Evolutionary conservation across 305 asterid genomes (phyloP).

Genomic region (Rubia balearica): DNA sequence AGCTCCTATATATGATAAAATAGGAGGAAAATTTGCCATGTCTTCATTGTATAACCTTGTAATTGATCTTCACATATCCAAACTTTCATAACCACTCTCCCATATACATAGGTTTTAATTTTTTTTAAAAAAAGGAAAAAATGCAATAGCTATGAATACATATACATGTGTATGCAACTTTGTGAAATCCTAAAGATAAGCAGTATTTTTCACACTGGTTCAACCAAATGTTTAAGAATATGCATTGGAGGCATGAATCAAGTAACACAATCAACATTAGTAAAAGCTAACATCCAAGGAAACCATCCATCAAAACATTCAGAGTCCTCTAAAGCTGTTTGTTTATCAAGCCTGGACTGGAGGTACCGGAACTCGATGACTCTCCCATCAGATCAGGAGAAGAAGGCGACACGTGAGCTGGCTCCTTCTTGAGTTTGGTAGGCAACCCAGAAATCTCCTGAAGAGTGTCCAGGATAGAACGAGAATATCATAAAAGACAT

Average conservation of each 20-base stretch:
- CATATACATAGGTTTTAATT: no score
- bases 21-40: no score
- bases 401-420: constrained; percentile 37
- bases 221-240: not conserved
- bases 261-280: not conserved
- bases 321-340: constrained; percentile 51
- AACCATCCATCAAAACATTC: not conserved
- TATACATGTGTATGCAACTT: no score
- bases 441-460: constrained; percentile 90
- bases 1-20: no score
- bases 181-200: not conserved
- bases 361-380: constrained; percentile 69
- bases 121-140: no score
- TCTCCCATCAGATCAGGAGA: constrained; percentile 61
- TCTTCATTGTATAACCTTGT: no score
- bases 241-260: not conserved
- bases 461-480: constrained; percentile 2
- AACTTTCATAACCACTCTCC: no score
- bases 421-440: constrained; percentile 55
- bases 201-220: not conserved
- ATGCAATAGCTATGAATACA: no score
- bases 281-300: not conserved
- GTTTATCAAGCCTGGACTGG: constrained; percentile 45
- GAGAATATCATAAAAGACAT: not conserved
- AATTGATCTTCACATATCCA: no score